Conservation (phyloP, 139 green algal species). For the Zygnema cylindricum region DNA sequence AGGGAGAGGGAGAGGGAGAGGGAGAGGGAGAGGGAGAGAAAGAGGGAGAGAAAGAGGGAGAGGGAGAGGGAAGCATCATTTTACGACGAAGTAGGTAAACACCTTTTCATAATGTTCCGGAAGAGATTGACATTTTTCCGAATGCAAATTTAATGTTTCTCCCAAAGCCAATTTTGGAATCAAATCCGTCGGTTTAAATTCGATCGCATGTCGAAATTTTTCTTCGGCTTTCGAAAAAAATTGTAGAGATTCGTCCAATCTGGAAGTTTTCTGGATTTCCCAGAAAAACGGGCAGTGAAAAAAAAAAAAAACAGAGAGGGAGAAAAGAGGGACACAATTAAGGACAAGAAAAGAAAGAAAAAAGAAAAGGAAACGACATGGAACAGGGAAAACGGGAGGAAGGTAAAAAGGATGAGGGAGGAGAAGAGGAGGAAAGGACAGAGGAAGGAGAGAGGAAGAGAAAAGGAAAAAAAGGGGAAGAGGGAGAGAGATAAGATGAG, state of each 20-base stretch:
- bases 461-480: not conserved
- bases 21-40: not conserved
- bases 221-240: no score
- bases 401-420: not conserved
- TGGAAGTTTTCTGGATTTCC: no score
- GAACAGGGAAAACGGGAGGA: not conserved
- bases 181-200: no score
- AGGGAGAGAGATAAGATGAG: not conserved
- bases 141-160: no score
- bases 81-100: no score
- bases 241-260: no score
- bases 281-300: no score
- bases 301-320: not conserved
- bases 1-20: not conserved
- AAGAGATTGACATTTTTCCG: no score
- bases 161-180: no score
- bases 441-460: not conserved
- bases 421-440: not conserved
- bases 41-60: not conserved
- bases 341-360: not conserved
- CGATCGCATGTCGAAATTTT: no score
- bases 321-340: not conserved
- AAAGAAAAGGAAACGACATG: not conserved
- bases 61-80: no score
- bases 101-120: no score